Percentiles rank a stretch among this genome's conserved stretches.
phyloP scores from a whole-genome alignment of 257 asterid genomes.

The Forsythia suspensa region DNA sequence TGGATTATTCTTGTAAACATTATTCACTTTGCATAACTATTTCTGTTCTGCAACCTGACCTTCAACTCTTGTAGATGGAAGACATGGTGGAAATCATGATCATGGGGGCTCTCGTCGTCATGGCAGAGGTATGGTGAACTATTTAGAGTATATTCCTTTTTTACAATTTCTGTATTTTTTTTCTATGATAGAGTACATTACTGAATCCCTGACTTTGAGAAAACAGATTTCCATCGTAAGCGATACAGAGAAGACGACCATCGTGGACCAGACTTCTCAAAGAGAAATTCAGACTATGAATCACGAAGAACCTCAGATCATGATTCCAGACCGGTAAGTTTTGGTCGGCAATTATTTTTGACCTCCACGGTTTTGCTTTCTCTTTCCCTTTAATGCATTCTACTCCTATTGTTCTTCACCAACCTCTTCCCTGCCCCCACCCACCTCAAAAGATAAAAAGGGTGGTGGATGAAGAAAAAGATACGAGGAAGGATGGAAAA shows the following conservation, averaged over 20 bases:
- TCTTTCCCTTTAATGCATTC: background rate
- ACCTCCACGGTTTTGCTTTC: background rate
- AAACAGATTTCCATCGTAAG: slow-evolving; percentile 70
- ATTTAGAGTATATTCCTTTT: background rate
- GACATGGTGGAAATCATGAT: slow-evolving; percentile 73
- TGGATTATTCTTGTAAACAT: background rate
- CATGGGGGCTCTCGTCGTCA: slow-evolving; percentile 74
- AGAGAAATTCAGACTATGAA: slow-evolving; percentile 75
- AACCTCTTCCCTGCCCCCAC: no score
- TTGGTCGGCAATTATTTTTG: slow-evolving; percentile 2
- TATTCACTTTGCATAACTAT: background rate
- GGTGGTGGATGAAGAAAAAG: background rate
- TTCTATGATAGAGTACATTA: slow-evolving; percentile 5
- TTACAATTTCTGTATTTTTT: background rate
- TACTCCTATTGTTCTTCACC: background rate
- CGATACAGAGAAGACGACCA: slow-evolving; percentile 78
- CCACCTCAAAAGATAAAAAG: no score
- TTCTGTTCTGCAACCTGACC: slow-evolving; percentile 16
- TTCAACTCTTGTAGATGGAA: slow-evolving; percentile 56
- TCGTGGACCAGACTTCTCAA: slow-evolving; percentile 57
- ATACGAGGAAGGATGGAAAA: no score
- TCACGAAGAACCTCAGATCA: slow-evolving; percentile 70
- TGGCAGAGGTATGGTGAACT: slow-evolving; percentile 62
- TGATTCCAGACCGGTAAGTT: slow-evolving; percentile 81
- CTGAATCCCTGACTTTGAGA: slow-evolving; percentile 19